Percentiles rank a stretch among this genome's conserved stretches.
phyloP scores from a whole-genome alignment of 352 stramenopile species.

The Globisporangium nodosum region DNA sequence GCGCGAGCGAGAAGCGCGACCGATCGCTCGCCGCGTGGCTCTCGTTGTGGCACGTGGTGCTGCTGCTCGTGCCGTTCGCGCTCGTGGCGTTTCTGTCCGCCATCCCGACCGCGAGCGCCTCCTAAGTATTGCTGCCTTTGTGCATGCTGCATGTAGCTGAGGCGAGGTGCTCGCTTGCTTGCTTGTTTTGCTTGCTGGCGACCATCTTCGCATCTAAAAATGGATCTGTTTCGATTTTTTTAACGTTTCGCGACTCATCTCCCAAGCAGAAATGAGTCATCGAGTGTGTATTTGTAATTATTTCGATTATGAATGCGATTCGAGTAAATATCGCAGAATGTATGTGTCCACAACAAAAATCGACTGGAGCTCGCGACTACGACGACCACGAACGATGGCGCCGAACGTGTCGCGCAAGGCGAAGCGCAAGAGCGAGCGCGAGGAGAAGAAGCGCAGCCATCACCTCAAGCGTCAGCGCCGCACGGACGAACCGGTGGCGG shows the following conservation, averaged over 20 bases:
- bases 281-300: no score
- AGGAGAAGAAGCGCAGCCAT: conserved; percentile 72
- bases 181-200: no score
- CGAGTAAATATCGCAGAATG: no score
- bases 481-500: neutral
- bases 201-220: no score
- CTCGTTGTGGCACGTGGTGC: conserved; percentile 17
- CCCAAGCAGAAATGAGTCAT: no score
- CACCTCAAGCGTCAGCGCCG: conserved; percentile 48
- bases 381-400: conserved; percentile 10
- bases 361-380: no score
- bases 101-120: conserved; percentile 12
- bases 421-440: conserved; percentile 73
- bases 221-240: no score
- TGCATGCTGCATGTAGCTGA: neutral
- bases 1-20: conserved; percentile 14
- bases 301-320: no score
- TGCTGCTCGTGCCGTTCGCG: conserved; percentile 22
- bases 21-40: neutral
- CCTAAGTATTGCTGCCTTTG: neutral
- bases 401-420: conserved; percentile 51
- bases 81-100: neutral
- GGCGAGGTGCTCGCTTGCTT: no score
- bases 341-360: no score
- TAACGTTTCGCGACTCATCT: no score